These are phyloP conservation scores for Tolypocladium paradoxum DNA, from an alignment of 2,329 filamentous ascomycete species.

Conservation along the genomic window DNA sequence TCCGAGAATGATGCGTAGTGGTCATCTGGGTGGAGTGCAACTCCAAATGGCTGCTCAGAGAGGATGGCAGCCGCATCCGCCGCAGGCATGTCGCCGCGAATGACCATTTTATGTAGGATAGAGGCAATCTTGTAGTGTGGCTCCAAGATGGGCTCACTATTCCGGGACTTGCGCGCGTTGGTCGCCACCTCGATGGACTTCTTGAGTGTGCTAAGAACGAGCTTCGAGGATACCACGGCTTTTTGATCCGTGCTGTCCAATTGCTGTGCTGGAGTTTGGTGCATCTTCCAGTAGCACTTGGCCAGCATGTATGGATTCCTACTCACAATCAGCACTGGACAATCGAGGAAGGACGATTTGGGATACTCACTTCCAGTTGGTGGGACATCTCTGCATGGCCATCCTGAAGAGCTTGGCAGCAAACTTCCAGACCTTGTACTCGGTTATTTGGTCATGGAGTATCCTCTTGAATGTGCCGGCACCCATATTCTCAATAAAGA, in stretches of 20 bases:
- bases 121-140: conserved; percentile 88
- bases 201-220: conserved; percentile 38
- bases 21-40: conserved; percentile 21
- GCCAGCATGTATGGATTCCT: conserved; percentile 49
- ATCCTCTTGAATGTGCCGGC: conserved; percentile 40
- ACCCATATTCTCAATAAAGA: conserved; percentile 41
- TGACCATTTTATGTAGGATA: conserved; percentile 70
- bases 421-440: conserved; percentile 52
- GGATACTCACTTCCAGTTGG: conserved; percentile 43
- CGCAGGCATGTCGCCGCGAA: conserved; percentile 34
- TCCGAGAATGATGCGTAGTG: conserved; percentile 23
- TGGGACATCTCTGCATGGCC: conserved; percentile 42
- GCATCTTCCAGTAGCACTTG: conserved; percentile 56
- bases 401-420: conserved; percentile 44
- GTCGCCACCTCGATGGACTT: conserved; percentile 39
- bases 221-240: conserved; percentile 19
- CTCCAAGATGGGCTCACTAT: conserved; percentile 71
- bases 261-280: conserved; percentile 33
- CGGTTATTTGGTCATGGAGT: conserved; percentile 44
- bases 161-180: conserved; percentile 41
- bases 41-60: conserved; percentile 43
- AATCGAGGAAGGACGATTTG: background rate
- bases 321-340: conserved; percentile 11
- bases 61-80: conserved; percentile 41
- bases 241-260: conserved; percentile 32